These are phyloP conservation scores for Lenzites betulinus DNA, from an alignment of 768 basidiomycete genomes.

Conservation along the genomic window DNA sequence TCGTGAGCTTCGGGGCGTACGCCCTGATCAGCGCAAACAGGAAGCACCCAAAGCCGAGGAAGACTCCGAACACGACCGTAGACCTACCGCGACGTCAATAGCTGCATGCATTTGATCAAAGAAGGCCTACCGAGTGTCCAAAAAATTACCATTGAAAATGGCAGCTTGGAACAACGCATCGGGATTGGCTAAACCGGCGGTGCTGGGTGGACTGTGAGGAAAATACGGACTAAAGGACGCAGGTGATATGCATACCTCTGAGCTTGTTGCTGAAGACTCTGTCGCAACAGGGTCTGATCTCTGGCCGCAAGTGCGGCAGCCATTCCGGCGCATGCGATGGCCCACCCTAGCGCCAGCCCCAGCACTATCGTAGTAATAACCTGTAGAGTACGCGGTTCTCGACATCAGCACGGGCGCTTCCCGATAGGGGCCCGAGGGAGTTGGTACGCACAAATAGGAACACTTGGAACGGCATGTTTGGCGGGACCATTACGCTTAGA, in stretches of 20 bases:
- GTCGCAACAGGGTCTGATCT: constrained; percentile 34
- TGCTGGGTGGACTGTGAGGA: constrained; percentile 19
- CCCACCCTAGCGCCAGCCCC: constrained; percentile 56
- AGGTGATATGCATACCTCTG: constrained; percentile 31
- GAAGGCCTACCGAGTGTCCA: constrained; percentile 39
- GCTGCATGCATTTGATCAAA: background rate
- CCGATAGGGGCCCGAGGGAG: background rate
- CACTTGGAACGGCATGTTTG: constrained; percentile 48
- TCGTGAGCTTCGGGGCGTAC: constrained; percentile 45
- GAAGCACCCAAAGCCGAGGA: constrained; percentile 49
- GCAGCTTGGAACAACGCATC: constrained; percentile 39
- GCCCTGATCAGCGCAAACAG: constrained; percentile 48
- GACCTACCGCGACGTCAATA: constrained; percentile 31
- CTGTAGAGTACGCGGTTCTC: constrained; percentile 28
- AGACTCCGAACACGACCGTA: constrained; percentile 48
- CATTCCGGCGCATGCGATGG: constrained; percentile 55
- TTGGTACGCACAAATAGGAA: constrained; percentile 47
- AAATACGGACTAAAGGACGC: background rate
- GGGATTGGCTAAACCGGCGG: constrained; percentile 41
- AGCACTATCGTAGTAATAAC: constrained; percentile 46
- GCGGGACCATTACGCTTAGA: constrained; percentile 47
- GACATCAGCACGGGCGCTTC: background rate
- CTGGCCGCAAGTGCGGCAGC: constrained; percentile 45
- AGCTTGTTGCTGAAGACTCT: constrained; percentile 31
- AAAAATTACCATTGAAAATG: constrained; percentile 52